Conservation (phyloP, 768 basidiomycete species). For the Auriscalpium vulgare region DNA sequence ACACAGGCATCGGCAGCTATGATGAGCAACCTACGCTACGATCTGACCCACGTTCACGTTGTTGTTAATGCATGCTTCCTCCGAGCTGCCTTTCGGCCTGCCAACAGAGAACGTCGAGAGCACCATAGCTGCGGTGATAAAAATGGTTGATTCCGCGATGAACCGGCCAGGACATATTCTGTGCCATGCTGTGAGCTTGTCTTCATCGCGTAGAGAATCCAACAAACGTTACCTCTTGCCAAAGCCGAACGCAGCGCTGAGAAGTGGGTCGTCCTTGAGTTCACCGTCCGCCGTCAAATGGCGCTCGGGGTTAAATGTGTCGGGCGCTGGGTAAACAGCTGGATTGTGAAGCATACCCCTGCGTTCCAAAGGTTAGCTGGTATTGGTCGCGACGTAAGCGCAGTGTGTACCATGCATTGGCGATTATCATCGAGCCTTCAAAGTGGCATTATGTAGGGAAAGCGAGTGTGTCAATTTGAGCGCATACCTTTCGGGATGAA, state of each 20-base stretch:
- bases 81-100: too few species aligned
- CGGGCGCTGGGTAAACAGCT: slow-evolving; percentile 8
- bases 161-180: slow-evolving; percentile 15
- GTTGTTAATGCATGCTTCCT: too few species aligned
- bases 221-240: too few species aligned
- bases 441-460: not conserved
- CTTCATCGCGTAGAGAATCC: too few species aligned
- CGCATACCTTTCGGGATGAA: slow-evolving; percentile 7
- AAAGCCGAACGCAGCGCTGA: not conserved
- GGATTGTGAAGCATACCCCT: slow-evolving; percentile 9
- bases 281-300: too few species aligned
- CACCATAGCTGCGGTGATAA: too few species aligned
- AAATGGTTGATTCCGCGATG: not conserved
- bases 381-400: not conserved
- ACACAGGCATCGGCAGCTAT: too few species aligned
- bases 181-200: too few species aligned
- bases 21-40: too few species aligned
- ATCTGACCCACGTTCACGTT: too few species aligned
- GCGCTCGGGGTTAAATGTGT: not conserved
- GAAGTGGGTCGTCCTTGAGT: not conserved
- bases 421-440: not conserved
- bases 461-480: too few species aligned
- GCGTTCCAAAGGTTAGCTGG: not conserved
- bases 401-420: slow-evolving; percentile 2
- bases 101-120: too few species aligned